A percentile compares a stretch with the other conserved stretches of the same genome.
Conservation (phyloP, 106 monocot genomes). For the Dioscorea zingiberensis region DNA sequence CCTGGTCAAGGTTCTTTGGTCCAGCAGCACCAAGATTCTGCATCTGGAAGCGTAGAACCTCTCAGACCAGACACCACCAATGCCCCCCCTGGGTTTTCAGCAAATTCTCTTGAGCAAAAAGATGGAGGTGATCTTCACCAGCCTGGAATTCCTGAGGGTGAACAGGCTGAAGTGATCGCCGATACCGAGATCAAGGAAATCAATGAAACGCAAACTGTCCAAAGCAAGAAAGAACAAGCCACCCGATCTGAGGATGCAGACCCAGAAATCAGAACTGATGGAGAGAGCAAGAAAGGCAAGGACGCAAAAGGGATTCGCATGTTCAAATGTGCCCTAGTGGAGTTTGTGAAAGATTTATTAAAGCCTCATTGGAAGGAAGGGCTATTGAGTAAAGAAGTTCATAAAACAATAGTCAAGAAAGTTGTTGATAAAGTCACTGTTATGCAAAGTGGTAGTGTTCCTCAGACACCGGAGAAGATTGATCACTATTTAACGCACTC, state of each 20-base stretch:
- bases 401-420: slow-evolving; percentile 96
- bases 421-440: slow-evolving; percentile 85
- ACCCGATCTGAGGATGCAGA: slow-evolving; percentile 17
- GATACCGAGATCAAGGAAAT: slow-evolving; percentile 13
- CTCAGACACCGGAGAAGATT: slow-evolving; percentile 85
- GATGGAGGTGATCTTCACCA: no score
- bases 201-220: slow-evolving; percentile 20
- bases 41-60: background rate
- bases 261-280: slow-evolving; percentile 31
- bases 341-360: slow-evolving; percentile 81
- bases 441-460: slow-evolving; percentile 52
- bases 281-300: slow-evolving; percentile 42
- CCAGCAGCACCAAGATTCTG: background rate
- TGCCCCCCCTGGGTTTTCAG: slow-evolving; percentile 13
- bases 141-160: no score
- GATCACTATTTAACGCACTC: slow-evolving; percentile 72
- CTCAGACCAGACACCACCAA: slow-evolving; percentile 3
- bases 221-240: slow-evolving; percentile 25
- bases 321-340: slow-evolving; percentile 86
- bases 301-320: slow-evolving; percentile 53
- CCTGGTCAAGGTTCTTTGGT: background rate
- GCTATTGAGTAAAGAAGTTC: slow-evolving; percentile 82
- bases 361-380: slow-evolving; percentile 96
- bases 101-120: slow-evolving; percentile 2
- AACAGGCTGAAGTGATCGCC: slow-evolving; percentile 1